Evolutionary conservation across 441 rosid species (phyloP).

Genomic region (Erodium trifolium): DNA sequence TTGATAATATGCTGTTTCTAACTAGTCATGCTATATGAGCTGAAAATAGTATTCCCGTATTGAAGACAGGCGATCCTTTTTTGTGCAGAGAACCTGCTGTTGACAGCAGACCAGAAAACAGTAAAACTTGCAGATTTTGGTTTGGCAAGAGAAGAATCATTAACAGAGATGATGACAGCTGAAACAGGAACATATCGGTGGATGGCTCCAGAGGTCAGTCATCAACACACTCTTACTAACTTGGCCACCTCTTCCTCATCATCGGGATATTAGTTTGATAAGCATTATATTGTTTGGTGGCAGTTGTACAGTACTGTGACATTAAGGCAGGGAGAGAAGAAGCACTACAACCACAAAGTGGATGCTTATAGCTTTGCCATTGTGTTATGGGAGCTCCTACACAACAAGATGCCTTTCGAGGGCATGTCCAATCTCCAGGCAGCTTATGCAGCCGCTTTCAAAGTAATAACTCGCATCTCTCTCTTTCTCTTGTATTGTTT

Average conservation of each 20-base stretch:
- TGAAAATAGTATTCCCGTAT: neutral
- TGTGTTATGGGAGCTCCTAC: conserved; percentile 54
- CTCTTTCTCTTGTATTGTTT: neutral
- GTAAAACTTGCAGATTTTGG: conserved; percentile 61
- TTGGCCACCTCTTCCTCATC: neutral
- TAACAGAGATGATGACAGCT: conserved; percentile 68
- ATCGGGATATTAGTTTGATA: neutral
- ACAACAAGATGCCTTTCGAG: conserved; percentile 50
- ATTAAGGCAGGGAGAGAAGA: conserved; percentile 52
- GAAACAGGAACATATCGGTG: conserved; percentile 57
- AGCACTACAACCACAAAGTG: conserved; percentile 64
- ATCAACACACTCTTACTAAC: neutral
- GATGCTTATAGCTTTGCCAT: conserved; percentile 62
- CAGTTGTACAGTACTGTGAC: conserved; percentile 68
- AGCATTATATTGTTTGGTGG: conserved; percentile 8
- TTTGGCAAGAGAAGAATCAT: conserved; percentile 60
- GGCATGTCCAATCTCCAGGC: conserved; percentile 72
- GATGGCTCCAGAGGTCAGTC: conserved; percentile 31
- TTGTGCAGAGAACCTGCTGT: conserved; percentile 50
- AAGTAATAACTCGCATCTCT: conserved; percentile 26
- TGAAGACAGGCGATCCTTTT: neutral
- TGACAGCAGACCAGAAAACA: conserved; percentile 53
- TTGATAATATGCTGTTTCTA: neutral
- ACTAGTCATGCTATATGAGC: neutral
- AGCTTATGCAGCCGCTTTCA: conserved; percentile 60